Evolutionary conservation across 2,329 filamentous ascomycete genomes (phyloP).

Genomic region (Plenodomus biglobosus): DNA sequence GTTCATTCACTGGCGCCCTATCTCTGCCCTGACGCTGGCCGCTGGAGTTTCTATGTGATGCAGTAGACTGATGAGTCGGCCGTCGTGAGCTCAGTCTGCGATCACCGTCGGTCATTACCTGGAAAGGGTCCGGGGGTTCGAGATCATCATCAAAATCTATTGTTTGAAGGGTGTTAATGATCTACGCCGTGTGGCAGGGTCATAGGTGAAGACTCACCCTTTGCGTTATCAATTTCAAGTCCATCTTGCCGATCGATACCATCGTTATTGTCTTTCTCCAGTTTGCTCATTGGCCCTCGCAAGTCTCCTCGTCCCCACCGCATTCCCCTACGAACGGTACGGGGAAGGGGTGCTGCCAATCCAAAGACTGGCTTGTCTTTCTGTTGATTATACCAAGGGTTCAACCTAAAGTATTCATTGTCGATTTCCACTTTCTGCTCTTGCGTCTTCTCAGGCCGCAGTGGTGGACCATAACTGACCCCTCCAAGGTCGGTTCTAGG

Average conservation of each 20-base stretch:
- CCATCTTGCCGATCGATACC: slow-evolving; percentile 23
- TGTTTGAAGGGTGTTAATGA: slow-evolving; percentile 1
- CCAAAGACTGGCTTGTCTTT: slow-evolving; percentile 57
- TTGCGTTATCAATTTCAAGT: slow-evolving; percentile 12
- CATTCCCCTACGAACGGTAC: slow-evolving; percentile 58
- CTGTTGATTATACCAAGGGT: slow-evolving; percentile 58
- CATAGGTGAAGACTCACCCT: slow-evolving; percentile 12
- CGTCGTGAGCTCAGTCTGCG: background rate
- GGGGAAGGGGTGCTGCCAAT: slow-evolving; percentile 57
- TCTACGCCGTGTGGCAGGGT: background rate
- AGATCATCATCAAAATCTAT: slow-evolving; percentile 15
- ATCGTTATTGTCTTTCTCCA: slow-evolving; percentile 14
- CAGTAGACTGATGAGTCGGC: background rate
- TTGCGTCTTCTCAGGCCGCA: slow-evolving; percentile 30
- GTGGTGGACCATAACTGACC: slow-evolving; percentile 9
- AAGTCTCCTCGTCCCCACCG: slow-evolving; percentile 47
- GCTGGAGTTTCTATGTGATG: background rate
- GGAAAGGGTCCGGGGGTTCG: background rate
- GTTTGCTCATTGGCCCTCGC: slow-evolving; percentile 42
- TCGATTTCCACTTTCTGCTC: slow-evolving; percentile 46
- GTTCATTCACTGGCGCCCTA: slow-evolving; percentile 27
- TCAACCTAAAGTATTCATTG: slow-evolving; percentile 56
- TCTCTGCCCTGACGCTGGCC: slow-evolving; percentile 6
- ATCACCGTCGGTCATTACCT: background rate
- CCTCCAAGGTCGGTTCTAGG: slow-evolving; percentile 14